Evolutionary conservation across 1,284 basidiomycete species (phyloP).

Genomic region (Puccinia horiana): DNA sequence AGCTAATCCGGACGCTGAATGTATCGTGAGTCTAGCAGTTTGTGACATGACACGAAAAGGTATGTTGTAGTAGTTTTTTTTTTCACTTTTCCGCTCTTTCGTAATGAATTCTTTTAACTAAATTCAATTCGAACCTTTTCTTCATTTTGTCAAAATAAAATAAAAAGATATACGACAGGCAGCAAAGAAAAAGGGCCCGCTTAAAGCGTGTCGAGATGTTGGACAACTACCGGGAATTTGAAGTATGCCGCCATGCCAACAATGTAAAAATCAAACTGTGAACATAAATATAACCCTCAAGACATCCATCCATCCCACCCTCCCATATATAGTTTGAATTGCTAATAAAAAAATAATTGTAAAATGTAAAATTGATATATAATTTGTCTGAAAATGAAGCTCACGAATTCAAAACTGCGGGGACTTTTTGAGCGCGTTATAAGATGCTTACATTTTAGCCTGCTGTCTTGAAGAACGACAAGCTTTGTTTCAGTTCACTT

Average conservation of each 20-base stretch:
- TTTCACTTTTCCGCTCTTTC: neutral
- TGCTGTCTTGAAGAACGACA: too few relatives aligned
- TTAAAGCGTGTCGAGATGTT: neutral
- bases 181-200: neutral
- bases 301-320: neutral
- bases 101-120: too few relatives aligned
- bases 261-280: neutral
- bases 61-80: slow-evolving; percentile 15
- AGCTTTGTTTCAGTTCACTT: too few relatives aligned
- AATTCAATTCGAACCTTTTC: neutral
- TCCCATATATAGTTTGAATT: too few relatives aligned
- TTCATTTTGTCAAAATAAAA: neutral
- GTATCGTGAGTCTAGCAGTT: slow-evolving; percentile 47
- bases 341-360: too few relatives aligned
- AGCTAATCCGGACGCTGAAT: slow-evolving; percentile 38
- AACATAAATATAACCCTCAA: neutral
- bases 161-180: neutral
- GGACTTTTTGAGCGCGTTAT: too few relatives aligned
- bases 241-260: neutral
- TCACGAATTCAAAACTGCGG: too few relatives aligned
- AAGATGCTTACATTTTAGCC: too few relatives aligned
- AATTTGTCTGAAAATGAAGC: too few relatives aligned
- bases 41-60: slow-evolving; percentile 49
- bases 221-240: neutral
- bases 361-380: too few relatives aligned